Base-by-base conservation (phyloP, 2,329 filamentous ascomycete genomes). In the Xylaria sp. region DNA sequence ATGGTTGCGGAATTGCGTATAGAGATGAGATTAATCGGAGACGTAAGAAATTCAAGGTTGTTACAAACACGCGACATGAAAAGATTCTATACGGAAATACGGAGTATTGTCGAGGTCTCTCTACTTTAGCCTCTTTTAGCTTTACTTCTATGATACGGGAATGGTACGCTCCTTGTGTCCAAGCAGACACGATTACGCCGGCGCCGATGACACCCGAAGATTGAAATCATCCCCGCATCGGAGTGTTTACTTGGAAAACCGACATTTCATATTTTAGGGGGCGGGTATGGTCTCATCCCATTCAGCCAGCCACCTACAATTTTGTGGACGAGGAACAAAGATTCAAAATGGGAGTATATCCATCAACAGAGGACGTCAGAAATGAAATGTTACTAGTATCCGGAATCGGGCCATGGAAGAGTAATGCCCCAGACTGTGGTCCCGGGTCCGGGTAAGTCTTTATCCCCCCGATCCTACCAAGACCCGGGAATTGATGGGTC, bases 211-310 rank as follows among this genome's bases (percentile, higher is more conserved):
- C 9, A 33, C 5, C 51, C 28, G 51, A 54, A 28, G 28, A 46
- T 28, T 6, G n/a, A 10, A 15, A 36, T 40, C 23, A n/a, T 56
- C 64, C 64, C 64, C 59, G 65, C 59, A 59, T 42, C 28, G 11
- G 11, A 57, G 17, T 17, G 54, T 36, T n/a, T 20, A 26, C 26
- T 40, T 15, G 40, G 42, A 38, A 51, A 44, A 3, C 42, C 44
- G 9, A 17, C 44, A 49, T 36, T 5, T 26, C 42, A 26, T 3
- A 31, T 33, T 36, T 20, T 33, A 53, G 49, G 36, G 36, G 36
- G 20, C 56, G 65, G 65, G 31, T 64, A 60, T 67, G 49, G 44
- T 57, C 61, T 65, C 61, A 48, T 60, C 57, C 66, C 26, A n/a
- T 23, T 59, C 17, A 46, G 36, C 15, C 23, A 36, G 20, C 46